phyloP scores from a whole-genome alignment of 352 stramenopile genomes.

The Pythium graminicola region DNA sequence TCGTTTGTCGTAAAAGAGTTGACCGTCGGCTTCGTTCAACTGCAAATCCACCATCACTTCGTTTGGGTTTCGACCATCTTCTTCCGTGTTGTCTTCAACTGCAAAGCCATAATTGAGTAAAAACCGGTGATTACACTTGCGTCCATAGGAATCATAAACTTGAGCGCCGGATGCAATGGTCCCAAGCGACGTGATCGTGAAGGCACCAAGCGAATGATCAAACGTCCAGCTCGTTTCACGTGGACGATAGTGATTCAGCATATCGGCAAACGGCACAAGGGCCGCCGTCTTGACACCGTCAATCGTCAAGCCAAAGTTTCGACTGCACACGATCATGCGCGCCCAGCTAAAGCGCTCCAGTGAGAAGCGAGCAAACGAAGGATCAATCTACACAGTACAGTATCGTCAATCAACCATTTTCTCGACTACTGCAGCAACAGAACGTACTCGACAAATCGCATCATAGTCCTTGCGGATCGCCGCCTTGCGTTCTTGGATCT shows the following conservation, averaged over 20 bases:
- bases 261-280: constrained; percentile 98
- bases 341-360: constrained; percentile 98
- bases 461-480: constrained; percentile 98
- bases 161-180: constrained; percentile 81
- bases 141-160: constrained; percentile 99
- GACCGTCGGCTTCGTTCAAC: constrained; percentile 45
- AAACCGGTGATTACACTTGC: constrained; percentile 99
- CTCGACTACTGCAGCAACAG: not conserved
- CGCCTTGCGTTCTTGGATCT: constrained; percentile 94
- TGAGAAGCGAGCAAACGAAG: constrained; percentile 89
- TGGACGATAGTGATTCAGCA: constrained; percentile 99
- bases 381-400: constrained; percentile 47
- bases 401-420: not conserved
- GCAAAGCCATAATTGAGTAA: constrained; percentile 99
- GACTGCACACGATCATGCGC: constrained; percentile 97
- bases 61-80: constrained; percentile 98
- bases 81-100: constrained; percentile 97
- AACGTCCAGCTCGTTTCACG: constrained; percentile 94
- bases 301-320: constrained; percentile 98
- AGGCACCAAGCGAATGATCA: constrained; percentile 73
- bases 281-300: constrained; percentile 95
- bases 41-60: constrained; percentile 91
- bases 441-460: constrained; percentile 83
- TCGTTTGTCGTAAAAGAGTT: constrained; percentile 81
- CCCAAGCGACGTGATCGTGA: constrained; percentile 86